Base-by-base conservation (phyloP, 106 monocot genomes). In the Hemerocallis citrina region DNA sequence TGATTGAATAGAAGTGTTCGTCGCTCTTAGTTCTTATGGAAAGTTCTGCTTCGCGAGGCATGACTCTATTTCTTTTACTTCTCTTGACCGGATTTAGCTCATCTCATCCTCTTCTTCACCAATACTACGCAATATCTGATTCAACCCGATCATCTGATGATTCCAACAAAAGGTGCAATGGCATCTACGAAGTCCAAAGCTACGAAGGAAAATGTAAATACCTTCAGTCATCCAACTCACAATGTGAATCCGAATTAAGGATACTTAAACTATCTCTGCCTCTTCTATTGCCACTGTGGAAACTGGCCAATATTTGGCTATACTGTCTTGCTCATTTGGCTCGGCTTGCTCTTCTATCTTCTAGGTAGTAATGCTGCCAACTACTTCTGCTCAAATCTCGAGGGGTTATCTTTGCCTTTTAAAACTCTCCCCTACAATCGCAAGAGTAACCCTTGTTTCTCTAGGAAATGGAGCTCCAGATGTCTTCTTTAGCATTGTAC, bases 381-480 rank as follows among this genome's bases (percentile, higher is more conserved):
- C 23, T 77, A 71, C 52, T 77, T 77, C 70, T 77, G 70, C 50
- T 27, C 70, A 3, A 64, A 24, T 21, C 58, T 77, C 40, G 70
- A 70, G 34, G 62, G 76, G 32, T 44, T 77, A 2, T 70, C 70
- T 6, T 65, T n/a, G 50, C 8, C 27, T 70, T 21, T 51, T 77
- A 23, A 70, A 66, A 32, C 70, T 77, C 23, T 43, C 70, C 13
- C 76, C 76, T 0, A 51, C 70, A 11, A 58, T 77, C 31, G 70
- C 76, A 1, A 70, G 76, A 1, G 63, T 58, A 0, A 77, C 76
- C n/a, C 76, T 77, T 21, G 70, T 77, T 27, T 77, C 76, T 0
- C 29, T 77, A 0, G 76, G 76, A 31, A 77, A 77, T 8, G 76
- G 76, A 0, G 76, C 70, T 13, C 59, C 76, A 2, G 76, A 77